Conservation (phyloP, 225 moss, liverwort and hornwort genomes). For the Pseudisothecium myosuroides region DNA sequence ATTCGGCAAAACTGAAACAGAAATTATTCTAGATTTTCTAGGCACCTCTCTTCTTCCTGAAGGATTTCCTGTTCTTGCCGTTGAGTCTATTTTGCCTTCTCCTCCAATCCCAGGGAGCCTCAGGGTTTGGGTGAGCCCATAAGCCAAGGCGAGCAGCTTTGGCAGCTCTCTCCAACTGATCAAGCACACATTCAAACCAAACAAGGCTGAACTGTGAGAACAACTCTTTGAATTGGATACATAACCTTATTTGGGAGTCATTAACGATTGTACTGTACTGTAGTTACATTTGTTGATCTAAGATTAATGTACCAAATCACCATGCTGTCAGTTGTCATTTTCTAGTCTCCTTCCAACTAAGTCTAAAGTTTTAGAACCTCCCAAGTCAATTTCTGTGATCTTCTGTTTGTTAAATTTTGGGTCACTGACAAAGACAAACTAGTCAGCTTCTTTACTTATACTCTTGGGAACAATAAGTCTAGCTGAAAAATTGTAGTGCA, state of each 20-base stretch:
- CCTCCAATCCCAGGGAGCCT: slow-evolving; percentile 27
- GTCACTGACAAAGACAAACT: not conserved
- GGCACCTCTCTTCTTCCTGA: not conserved
- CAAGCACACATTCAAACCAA: not conserved
- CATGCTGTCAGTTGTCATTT: not conserved
- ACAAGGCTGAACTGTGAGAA: not conserved
- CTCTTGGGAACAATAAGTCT: not conserved
- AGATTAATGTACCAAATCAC: not conserved
- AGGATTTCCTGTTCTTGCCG: not conserved
- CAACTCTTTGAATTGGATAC: no score
- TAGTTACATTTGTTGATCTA: not conserved
- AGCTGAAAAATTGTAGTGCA: no score
- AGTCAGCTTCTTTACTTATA: not conserved
- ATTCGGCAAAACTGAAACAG: not conserved
- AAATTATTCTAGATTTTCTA: not conserved
- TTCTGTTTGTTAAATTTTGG: not conserved
- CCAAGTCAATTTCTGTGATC: not conserved
- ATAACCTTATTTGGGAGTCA: not conserved
- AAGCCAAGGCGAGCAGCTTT: slow-evolving; percentile 20
- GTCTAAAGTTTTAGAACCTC: not conserved
- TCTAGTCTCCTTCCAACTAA: not conserved
- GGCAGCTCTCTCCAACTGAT: slow-evolving; percentile 29
- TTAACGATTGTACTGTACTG: not conserved
- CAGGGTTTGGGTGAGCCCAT: slow-evolving; percentile 15
- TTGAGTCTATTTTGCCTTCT: not conserved